Percentiles rank a stretch among this genome's conserved stretches.
phyloP scores from a whole-genome alignment of 106 monocot species.

The Ottelia alismoides region DNA sequence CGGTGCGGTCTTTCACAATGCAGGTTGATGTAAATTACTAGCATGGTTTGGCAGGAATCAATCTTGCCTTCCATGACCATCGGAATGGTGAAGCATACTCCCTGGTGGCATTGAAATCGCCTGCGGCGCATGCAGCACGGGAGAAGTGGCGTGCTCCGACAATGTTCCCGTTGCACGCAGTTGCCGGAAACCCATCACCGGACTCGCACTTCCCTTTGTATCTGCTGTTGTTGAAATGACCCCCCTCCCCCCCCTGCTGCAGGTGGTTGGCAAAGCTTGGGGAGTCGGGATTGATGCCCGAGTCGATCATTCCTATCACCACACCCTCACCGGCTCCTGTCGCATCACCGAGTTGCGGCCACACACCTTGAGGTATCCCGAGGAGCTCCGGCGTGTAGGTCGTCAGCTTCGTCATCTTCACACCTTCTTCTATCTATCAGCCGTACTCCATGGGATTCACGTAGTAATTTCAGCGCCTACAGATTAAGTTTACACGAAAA shows the following conservation, averaged over 20 bases:
- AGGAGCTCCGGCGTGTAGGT: slow-evolving; percentile 57
- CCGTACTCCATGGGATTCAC: slow-evolving; percentile 32
- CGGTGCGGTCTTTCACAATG: no score
- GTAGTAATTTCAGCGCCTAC: slow-evolving; percentile 36
- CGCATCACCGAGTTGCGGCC: slow-evolving; percentile 48
- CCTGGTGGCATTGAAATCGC: slow-evolving; percentile 42
- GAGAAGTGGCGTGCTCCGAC: slow-evolving; percentile 60
- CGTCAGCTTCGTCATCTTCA: slow-evolving; percentile 54
- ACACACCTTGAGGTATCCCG: slow-evolving; percentile 34
- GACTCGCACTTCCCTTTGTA: slow-evolving; percentile 49
- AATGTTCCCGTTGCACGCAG: slow-evolving; percentile 64
- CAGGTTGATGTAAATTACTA: no score
- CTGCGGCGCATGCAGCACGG: slow-evolving; percentile 38
- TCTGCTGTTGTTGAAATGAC: slow-evolving; percentile 3
- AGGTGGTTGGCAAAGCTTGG: slow-evolving; percentile 42
- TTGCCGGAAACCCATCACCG: slow-evolving; percentile 36
- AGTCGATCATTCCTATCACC: slow-evolving; percentile 69
- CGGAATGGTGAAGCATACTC: slow-evolving; percentile 66
- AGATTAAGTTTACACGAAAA: no score
- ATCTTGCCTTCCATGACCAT: slow-evolving; percentile 80
- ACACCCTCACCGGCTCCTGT: slow-evolving; percentile 45
- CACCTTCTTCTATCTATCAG: slow-evolving; percentile 41
- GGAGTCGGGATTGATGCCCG: slow-evolving; percentile 58
- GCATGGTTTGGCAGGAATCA: no score
- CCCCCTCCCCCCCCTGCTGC: background rate